Base-by-base conservation (phyloP, 805 yeast species). In the Wickerhamomyces mucosus region DNA sequence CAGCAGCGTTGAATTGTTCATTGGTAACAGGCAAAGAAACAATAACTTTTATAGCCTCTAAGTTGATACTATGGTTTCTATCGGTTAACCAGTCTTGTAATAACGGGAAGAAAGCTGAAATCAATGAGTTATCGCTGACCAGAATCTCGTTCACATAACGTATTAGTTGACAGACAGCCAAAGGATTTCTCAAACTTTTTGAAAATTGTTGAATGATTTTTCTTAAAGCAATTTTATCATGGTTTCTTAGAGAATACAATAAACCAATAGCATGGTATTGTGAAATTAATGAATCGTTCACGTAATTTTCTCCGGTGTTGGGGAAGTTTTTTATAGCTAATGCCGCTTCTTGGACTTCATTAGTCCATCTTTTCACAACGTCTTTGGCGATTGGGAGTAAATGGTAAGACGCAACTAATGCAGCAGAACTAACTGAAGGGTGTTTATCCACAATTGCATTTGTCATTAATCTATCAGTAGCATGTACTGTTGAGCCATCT, bases 261-360 rank as follows among this genome's bases (percentile, higher is more conserved):
- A 92, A 68, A 16, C 96, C 96, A 44, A 92, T 65, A 3, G 98
- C 96, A 57, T 92, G 97, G 60, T 89, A 92, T 64, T 92, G 97
- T 37, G 94, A 71, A 67, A 84, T 79, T 57, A 70, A 76, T 15
- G 94, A 74, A 27, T 89, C 75, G 13, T 75, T 63, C 31, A 89
- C 80, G 47, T 72, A 77, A 6, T 51, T 50, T 16, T 51, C 53
- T 14, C 52, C 51, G 17, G 61, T 58, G 10, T 58, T 52, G 28
- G 70, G 67, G 46, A 53, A 64, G 7, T 55, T 53, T 38, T 63
- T 64, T 33, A 50, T 36, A 15, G 83, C 72, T 35, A 66, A 63
- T 29, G 86, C 75, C n/a, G 95, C 78, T 55, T 92, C 97, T 58
- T 82, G 88, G 12, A 94, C 78, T 65, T 92, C 98, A 54, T 86